These are phyloP conservation scores for Seiridium unicorne DNA, from an alignment of 2,329 filamentous ascomycete genomes.

Conservation along the genomic window DNA sequence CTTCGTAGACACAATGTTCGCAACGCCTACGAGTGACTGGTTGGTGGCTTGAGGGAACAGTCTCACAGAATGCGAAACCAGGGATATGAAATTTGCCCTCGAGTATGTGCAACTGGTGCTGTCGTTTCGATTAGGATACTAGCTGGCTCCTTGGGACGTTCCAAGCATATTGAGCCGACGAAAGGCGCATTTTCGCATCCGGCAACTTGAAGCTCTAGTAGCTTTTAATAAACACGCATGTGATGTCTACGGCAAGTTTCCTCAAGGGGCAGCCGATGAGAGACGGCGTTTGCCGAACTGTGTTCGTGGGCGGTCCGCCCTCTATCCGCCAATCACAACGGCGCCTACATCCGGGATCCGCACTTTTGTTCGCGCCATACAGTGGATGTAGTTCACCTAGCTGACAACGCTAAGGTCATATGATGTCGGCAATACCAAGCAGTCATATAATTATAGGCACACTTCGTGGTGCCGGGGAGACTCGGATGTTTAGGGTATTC, in stretches of 20 bases:
- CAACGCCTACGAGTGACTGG: background rate
- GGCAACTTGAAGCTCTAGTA: no score
- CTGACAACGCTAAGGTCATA: background rate
- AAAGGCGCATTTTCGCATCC: no score
- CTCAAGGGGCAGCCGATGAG: background rate
- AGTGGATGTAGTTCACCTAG: background rate
- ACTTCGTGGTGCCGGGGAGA: background rate
- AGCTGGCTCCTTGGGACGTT: no score
- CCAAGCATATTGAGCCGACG: no score
- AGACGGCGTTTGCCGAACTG: no score
- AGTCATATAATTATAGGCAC: background rate
- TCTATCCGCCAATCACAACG: background rate
- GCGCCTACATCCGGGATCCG: background rate
- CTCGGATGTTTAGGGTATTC: background rate
- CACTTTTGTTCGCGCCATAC: background rate
- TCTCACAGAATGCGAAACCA: no score
- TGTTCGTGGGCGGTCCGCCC: background rate
- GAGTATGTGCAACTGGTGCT: no score
- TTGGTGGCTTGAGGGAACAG: conserved; percentile 21
- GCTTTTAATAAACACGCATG: background rate
- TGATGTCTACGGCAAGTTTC: background rate
- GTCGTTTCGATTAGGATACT: no score
- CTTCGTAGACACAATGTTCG: conserved; percentile 2
- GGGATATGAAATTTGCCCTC: no score
- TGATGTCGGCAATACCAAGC: background rate